phyloP scores from a whole-genome alignment of 164 flowering plant genomes.

The Malania oleifera region DNA sequence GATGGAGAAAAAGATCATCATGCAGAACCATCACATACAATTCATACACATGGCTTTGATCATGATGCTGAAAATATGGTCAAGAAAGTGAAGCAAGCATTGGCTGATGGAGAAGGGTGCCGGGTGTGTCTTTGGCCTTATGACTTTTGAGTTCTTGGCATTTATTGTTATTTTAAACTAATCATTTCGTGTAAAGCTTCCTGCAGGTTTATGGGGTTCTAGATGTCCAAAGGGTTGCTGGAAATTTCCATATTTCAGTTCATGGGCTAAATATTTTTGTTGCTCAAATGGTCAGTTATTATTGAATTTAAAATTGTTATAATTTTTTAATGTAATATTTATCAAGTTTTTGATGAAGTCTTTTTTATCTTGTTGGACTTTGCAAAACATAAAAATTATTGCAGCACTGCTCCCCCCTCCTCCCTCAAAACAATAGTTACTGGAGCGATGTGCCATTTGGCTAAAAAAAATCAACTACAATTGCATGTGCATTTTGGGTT shows the following conservation, averaged over 20 bases:
- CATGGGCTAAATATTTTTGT: conserved; percentile 94
- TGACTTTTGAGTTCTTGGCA: background rate
- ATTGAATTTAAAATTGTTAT: background rate
- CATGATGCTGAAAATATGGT: conserved; percentile 71
- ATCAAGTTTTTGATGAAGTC: background rate
- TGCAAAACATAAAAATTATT: no score
- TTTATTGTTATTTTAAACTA: background rate
- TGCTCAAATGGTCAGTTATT: conserved; percentile 79
- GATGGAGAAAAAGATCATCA: conserved; percentile 52
- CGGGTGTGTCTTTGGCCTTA: conserved; percentile 47
- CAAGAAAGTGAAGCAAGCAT: conserved; percentile 78
- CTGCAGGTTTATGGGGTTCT: conserved; percentile 88
- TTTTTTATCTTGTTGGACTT: no score
- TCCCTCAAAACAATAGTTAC: no score
- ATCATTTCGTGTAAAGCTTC: conserved; percentile 3
- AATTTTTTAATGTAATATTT: background rate
- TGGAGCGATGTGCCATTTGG: no score
- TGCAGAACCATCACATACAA: conserved; percentile 34
- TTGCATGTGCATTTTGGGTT: no score
- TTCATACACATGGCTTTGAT: conserved; percentile 62
- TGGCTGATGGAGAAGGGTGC: conserved; percentile 90
- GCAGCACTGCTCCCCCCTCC: no score
- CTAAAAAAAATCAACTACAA: no score
- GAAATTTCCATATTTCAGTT: conserved; percentile 96
- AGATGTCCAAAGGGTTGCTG: conserved; percentile 99